Evolutionary conservation across 1,284 basidiomycete species (phyloP).

Genomic region (Sporisorium reilianum): DNA sequence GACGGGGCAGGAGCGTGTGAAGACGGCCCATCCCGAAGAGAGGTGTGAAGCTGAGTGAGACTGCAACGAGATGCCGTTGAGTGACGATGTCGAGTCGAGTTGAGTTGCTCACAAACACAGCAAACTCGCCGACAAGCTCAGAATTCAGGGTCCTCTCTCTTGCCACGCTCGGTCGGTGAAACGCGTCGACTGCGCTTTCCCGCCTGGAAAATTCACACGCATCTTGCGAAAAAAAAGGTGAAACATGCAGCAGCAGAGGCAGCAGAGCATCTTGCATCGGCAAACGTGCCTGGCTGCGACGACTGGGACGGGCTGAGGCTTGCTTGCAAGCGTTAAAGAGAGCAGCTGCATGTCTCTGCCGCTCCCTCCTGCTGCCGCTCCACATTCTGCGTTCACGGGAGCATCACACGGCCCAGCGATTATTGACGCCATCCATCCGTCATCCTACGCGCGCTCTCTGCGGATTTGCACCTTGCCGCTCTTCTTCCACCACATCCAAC

Average conservation of each 20-base stretch:
- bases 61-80: too few relatives aligned
- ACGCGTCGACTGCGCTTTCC: background rate
- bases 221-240: background rate
- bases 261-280: background rate
- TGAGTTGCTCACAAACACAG: background rate
- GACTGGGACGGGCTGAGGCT: too few relatives aligned
- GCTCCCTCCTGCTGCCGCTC: background rate
- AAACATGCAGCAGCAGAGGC: slow-evolving; percentile 7
- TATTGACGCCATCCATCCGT: background rate
- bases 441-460: slow-evolving; percentile 1
- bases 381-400: slow-evolving; percentile 6
- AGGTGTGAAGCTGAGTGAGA: too few relatives aligned
- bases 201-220: slow-evolving; percentile 1
- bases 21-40: background rate
- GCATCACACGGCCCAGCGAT: background rate
- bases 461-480: background rate
- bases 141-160: slow-evolving; percentile 6
- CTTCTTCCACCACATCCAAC: slow-evolving; percentile 6
- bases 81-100: background rate
- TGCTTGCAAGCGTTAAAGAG: too few relatives aligned
- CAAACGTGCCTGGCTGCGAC: slow-evolving; percentile 2
- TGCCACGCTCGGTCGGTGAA: background rate
- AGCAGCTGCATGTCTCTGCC: background rate
- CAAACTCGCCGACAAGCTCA: background rate
- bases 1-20: background rate